Base-by-base conservation (phyloP, 2,329 filamentous ascomycete species). In the Botrytis medusae region DNA sequence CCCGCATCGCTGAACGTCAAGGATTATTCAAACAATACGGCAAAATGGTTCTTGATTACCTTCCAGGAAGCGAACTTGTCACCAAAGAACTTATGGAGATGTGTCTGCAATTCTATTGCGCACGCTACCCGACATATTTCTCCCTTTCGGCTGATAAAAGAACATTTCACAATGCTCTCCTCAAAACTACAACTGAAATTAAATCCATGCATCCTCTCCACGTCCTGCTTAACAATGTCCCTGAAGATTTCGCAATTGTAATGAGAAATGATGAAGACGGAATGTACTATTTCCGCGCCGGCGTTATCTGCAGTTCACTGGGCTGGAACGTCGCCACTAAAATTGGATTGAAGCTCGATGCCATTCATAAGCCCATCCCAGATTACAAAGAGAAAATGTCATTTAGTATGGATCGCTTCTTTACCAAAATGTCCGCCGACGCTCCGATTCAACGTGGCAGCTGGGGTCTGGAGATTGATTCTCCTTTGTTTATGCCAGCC, bases 51-150 rank as follows among this genome's bases (percentile, higher is more conserved):
- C 85, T 96, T 1, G 87, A 91, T 72, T 85, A 86, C 46, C 84
- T 95, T 0, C 92, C 93, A 0, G 93, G 93, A 1, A 91, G 91
- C 0, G 92, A 96, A 78, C 84, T 96, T 0, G 93, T 90, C 0
- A 93, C 91, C 80, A 94, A 94, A 79, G 94, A 97, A 78, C 84
- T 96, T 9, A 95, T 96, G 93, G 94, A 97, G 81, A 94, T 95
- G 89, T 87, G 86, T 3, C 77, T 97, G 5, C 92, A 95, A 76
- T 97, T 95, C 77, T 82, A 95, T n/a, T 92, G 89, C 74, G 86
- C 89, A 5, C 87, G 93, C 5, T 97, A 97, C 79, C 93, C 94
- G 0, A 87, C 90, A 9, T 90, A 92, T 77, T 97, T 97, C 81
- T 84, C 84, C 5, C 80, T 93, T 0, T 86, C 86, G 72, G 77